Evolutionary conservation across 2,329 filamentous ascomycete genomes (phyloP).

Genomic region (Colletotrichum eremochloae): DNA sequence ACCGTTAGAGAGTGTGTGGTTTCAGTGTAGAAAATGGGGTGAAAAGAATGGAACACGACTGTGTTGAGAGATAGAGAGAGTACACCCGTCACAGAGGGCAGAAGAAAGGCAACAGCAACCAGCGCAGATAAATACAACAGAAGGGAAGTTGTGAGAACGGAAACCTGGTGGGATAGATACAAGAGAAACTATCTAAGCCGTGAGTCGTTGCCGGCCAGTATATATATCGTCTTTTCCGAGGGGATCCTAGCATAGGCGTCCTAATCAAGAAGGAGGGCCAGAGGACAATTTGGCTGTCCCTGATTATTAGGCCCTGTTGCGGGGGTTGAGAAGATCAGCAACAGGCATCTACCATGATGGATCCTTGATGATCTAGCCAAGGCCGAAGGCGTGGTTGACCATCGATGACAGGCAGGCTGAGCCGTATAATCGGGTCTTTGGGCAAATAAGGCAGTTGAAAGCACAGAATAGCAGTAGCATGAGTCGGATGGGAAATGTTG

Average conservation of each 20-base stretch:
- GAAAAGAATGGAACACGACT: slow-evolving; percentile 37
- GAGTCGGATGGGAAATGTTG: slow-evolving; percentile 22
- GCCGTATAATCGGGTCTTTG: not conserved
- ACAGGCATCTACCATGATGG: slow-evolving; percentile 4
- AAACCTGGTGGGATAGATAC: not conserved
- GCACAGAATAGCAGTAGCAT: not conserved
- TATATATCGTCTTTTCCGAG: slow-evolving; percentile 12
- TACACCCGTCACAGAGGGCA: slow-evolving; percentile 41
- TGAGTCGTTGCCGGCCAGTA: not conserved
- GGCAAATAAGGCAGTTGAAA: not conserved
- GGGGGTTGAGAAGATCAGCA: slow-evolving; percentile 16
- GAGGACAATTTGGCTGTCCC: not conserved
- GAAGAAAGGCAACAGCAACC: slow-evolving; percentile 32
- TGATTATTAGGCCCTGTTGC: not conserved
- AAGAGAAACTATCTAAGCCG: not conserved
- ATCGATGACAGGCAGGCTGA: not conserved
- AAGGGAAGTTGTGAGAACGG: slow-evolving; percentile 22
- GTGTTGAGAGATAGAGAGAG: slow-evolving; percentile 29
- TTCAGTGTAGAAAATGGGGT: not conserved
- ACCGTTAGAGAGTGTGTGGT: slow-evolving; percentile 16
- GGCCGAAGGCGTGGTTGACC: slow-evolving; percentile 12
- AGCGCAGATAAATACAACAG: slow-evolving; percentile 24
- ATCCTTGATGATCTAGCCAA: slow-evolving; percentile 14
- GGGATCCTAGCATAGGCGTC: not conserved
- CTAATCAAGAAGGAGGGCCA: slow-evolving; percentile 15